Evolutionary conservation across 2,329 filamentous ascomycete genomes (phyloP).

Genomic region (Xylaria hypoxylon): DNA sequence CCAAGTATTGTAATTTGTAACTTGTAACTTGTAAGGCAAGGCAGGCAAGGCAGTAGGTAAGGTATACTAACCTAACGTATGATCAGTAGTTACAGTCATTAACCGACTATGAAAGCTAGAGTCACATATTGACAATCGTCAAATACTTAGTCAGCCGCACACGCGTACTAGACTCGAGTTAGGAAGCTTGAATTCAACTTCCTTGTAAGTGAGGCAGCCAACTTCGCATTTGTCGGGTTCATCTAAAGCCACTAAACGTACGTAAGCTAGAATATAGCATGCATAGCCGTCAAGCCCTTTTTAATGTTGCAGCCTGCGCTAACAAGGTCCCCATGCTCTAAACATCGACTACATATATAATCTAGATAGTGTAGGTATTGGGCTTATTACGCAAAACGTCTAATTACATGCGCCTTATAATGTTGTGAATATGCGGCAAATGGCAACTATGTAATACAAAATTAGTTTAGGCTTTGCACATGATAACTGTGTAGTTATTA

Average conservation of each 20-base stretch:
- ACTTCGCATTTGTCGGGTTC: neutral
- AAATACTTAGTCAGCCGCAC: conserved; percentile 5
- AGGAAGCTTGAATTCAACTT: conserved; percentile 2
- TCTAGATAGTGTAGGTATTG: neutral
- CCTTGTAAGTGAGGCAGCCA: neutral
- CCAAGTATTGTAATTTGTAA: too few relatives aligned
- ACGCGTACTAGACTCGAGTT: neutral
- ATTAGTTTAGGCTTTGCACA: too few relatives aligned
- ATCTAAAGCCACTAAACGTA: neutral
- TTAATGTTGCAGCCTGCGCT: neutral
- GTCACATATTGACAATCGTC: neutral
- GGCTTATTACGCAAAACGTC: neutral
- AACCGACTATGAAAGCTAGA: neutral
- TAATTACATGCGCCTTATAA: neutral
- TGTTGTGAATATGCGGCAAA: neutral
- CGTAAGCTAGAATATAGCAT: neutral
- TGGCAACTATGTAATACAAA: too few relatives aligned
- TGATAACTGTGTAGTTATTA: neutral
- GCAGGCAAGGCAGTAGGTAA: neutral
- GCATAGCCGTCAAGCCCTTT: neutral
- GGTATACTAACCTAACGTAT: neutral
- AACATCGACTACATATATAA: neutral
- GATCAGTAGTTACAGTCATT: neutral
- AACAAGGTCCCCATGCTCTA: neutral
- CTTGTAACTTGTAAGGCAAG: too few relatives aligned